These are phyloP conservation scores for Picocystis sp. DNA, from an alignment of 163 green algal species.

Conservation along the genomic window DNA sequence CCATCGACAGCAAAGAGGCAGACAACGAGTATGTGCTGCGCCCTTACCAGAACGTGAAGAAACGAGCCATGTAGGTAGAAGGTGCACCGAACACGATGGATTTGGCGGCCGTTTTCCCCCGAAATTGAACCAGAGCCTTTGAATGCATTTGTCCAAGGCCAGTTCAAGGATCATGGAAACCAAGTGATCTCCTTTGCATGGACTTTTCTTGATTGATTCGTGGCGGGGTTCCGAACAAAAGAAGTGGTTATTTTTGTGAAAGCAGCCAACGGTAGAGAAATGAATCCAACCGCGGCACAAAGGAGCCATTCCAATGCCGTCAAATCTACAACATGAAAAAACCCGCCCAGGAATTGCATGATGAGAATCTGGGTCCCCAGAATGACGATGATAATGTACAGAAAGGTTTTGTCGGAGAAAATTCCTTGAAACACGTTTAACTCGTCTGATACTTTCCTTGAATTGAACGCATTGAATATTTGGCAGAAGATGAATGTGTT, in stretches of 20 bases:
- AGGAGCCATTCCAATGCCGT: too few species aligned
- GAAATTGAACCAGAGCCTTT: too few species aligned
- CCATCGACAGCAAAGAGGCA: constrained; percentile 75
- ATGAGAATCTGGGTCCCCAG: constrained; percentile 33
- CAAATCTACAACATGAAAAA: neutral
- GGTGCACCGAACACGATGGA: too few species aligned
- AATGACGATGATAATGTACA: constrained; percentile 57
- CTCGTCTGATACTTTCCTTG: constrained; percentile 70
- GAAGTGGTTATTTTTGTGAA: too few species aligned
- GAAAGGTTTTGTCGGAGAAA: constrained; percentile 46
- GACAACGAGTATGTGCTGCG: constrained; percentile 88
- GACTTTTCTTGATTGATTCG: too few species aligned
- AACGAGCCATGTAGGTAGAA: constrained; percentile 9
- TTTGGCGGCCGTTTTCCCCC: too few species aligned
- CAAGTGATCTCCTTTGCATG: too few species aligned
- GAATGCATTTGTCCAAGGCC: too few species aligned
- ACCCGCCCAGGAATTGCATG: neutral
- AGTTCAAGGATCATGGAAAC: too few species aligned
- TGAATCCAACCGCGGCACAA: too few species aligned
- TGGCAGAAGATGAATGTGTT: constrained; percentile 92
- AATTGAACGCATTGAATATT: constrained; percentile 87
- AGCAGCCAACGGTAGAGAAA: too few species aligned
- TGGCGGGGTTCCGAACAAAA: too few species aligned
- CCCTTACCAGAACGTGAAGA: constrained; percentile 73
- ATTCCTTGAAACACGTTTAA: constrained; percentile 76